Evolutionary conservation across 2,329 filamentous ascomycete species (phyloP).

Genomic region (Ascochyta rabiei): DNA sequence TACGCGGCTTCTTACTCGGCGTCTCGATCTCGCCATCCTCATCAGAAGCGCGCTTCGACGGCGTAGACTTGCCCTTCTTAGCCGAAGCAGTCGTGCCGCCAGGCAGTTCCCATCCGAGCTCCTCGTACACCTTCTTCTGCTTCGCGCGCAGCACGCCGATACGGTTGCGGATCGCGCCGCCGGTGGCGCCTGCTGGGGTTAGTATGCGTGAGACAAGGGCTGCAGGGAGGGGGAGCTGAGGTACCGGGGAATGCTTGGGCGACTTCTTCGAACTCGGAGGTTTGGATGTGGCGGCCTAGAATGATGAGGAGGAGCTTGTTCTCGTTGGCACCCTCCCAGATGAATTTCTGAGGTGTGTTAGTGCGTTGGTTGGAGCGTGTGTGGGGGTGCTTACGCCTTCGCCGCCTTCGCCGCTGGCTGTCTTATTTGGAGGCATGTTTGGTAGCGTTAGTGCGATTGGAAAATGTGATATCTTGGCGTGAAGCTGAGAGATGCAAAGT

Average conservation of each 20-base stretch:
- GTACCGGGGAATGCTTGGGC: conserved; percentile 22
- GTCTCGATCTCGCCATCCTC: neutral
- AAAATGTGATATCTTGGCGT: neutral
- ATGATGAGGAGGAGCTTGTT: conserved; percentile 30
- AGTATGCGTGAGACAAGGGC: no score
- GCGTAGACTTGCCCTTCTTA: no score
- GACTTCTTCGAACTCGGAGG: conserved; percentile 24
- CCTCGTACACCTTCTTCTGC: no score
- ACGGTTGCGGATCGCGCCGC: no score
- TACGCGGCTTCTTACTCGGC: conserved; percentile 17
- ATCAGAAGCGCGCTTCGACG: neutral
- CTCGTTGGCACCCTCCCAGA: conserved; percentile 24
- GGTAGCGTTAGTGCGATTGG: conserved; percentile 20
- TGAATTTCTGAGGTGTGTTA: conserved; percentile 9
- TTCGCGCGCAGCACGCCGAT: no score
- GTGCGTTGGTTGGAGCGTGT: neutral
- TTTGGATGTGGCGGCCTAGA: conserved; percentile 19
- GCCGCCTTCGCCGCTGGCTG: neutral
- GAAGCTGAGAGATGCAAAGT: neutral
- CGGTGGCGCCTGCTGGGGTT: no score
- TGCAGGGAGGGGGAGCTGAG: no score
- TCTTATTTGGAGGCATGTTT: conserved; percentile 26
- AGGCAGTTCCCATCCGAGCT: no score
- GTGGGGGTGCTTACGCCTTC: neutral
- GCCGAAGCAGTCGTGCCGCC: no score